Conservation (phyloP, 805 yeast genomes). For the Clavispora santaluciae region DNA sequence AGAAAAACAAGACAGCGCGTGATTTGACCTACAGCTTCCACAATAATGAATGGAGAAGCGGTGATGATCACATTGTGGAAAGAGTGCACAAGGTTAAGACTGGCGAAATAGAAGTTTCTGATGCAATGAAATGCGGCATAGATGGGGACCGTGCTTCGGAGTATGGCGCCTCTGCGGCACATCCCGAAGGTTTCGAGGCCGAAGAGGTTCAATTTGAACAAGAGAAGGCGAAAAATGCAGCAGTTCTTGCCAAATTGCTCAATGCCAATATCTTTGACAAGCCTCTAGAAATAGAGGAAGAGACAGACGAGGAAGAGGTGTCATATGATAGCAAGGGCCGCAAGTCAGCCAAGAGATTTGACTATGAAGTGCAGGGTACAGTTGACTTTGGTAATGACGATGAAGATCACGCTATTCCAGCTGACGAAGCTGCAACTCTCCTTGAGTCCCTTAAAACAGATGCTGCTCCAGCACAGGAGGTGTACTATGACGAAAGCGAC, state of each 20-base stretch:
- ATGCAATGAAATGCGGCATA: conserved; percentile 20
- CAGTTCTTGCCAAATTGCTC: conserved; percentile 46
- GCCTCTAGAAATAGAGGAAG: conserved; percentile 40
- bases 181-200: neutral
- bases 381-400: conserved; percentile 18
- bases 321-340: conserved; percentile 44
- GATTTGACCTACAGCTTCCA: conserved; percentile 62
- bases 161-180: conserved; percentile 17
- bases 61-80: conserved; percentile 75
- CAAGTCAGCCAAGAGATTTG: conserved; percentile 26
- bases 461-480: conserved; percentile 21
- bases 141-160: conserved; percentile 19
- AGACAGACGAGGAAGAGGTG: conserved; percentile 29
- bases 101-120: no score
- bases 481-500: conserved; percentile 35
- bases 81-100: conserved; percentile 22
- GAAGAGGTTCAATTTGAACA: neutral
- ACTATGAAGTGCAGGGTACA: conserved; percentile 30
- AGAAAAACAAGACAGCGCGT: conserved; percentile 54
- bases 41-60: conserved; percentile 74
- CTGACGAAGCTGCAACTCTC: conserved; percentile 8
- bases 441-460: conserved; percentile 14
- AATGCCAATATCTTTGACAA: conserved; percentile 48
- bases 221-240: conserved; percentile 27
- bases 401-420: conserved; percentile 3